These are phyloP conservation scores for Pseudogymnoascus sp. DNA, from an alignment of 2,329 filamentous ascomycete species.

Conservation along the genomic window DNA sequence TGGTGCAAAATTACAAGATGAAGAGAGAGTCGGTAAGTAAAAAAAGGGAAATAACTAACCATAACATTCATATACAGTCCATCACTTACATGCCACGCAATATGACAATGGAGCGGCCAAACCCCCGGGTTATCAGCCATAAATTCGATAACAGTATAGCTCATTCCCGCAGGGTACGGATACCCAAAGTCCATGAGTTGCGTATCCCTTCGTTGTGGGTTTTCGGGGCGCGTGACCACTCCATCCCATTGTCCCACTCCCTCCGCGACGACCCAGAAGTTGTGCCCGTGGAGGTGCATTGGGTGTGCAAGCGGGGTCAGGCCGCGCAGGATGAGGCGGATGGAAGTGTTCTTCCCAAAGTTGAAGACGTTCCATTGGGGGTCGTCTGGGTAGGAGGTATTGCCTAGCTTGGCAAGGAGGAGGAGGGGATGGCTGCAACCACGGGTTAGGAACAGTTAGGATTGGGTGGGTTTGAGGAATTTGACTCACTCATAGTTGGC, in stretches of 20 bases:
- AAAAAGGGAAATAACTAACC: not conserved
- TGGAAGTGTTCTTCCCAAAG: conserved; percentile 41
- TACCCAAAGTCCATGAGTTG: conserved; percentile 31
- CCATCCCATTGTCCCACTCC: conserved; percentile 35
- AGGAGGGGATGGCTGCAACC: conserved; percentile 24
- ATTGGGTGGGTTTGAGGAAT: not conserved
- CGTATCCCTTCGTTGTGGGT: conserved; percentile 44
- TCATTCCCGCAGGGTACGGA: conserved; percentile 17
- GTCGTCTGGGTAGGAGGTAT: conserved; percentile 37
- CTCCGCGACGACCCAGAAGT: conserved; percentile 40
- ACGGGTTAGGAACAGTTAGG: not conserved
- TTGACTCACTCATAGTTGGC: conserved; percentile 36
- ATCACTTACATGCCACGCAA: conserved; percentile 38
- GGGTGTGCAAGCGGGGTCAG: conserved; percentile 20
- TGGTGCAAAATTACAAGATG: not conserved
- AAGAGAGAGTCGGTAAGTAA: not conserved
- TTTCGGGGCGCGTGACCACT: conserved; percentile 24
- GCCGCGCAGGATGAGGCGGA: conserved; percentile 50
- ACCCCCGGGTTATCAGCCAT: conserved; percentile 27
- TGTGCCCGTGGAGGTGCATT: conserved; percentile 43
- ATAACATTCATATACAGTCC: not conserved
- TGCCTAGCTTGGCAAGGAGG: conserved; percentile 33
- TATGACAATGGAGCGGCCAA: conserved; percentile 30
- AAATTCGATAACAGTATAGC: conserved; percentile 25
- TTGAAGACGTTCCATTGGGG: conserved; percentile 43